Evolutionary conservation across 352 stramenopile genomes (phyloP).

Genomic region (Thalassiosira pacifica): DNA sequence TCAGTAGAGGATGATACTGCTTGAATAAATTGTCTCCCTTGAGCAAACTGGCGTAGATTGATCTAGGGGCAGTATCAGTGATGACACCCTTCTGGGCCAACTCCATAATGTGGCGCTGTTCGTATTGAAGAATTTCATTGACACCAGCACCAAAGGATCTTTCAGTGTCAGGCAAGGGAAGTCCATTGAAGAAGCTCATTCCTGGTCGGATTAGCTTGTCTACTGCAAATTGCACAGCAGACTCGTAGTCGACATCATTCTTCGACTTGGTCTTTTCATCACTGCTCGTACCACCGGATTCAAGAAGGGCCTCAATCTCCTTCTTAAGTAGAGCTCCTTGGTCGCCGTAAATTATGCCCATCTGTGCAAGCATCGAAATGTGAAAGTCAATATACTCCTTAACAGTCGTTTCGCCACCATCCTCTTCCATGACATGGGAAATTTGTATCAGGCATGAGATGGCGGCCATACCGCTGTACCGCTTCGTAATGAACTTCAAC

Average conservation of each 20-base stretch:
- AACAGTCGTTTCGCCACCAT: constrained; percentile 16
- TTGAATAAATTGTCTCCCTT: constrained; percentile 72
- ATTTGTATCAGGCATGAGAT: constrained; percentile 53
- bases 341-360: constrained; percentile 15
- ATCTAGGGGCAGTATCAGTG: constrained; percentile 72
- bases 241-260: constrained; percentile 62
- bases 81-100: constrained; percentile 73
- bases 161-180: constrained; percentile 66
- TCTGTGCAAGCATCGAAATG: constrained; percentile 33
- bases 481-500: constrained; percentile 51
- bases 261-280: constrained; percentile 12
- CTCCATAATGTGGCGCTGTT: constrained; percentile 74
- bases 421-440: constrained; percentile 1
- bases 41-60: constrained; percentile 78
- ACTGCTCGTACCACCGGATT: constrained; percentile 30
- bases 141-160: constrained; percentile 45
- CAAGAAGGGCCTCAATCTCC: constrained; percentile 48
- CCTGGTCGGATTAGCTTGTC: constrained; percentile 76
- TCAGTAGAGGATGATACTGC: constrained; percentile 73
- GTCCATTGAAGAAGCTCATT: constrained; percentile 86
- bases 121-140: constrained; percentile 72
- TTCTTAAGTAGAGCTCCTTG: constrained; percentile 25
- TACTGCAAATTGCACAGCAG: constrained; percentile 77
- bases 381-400: constrained; percentile 52
- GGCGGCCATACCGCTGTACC: constrained; percentile 58